A percentile compares a stretch with the other conserved stretches of the same genome.
Evolutionary conservation across 148 eudicot species (phyloP).

Genomic region (Suaeda aralocaspica): DNA sequence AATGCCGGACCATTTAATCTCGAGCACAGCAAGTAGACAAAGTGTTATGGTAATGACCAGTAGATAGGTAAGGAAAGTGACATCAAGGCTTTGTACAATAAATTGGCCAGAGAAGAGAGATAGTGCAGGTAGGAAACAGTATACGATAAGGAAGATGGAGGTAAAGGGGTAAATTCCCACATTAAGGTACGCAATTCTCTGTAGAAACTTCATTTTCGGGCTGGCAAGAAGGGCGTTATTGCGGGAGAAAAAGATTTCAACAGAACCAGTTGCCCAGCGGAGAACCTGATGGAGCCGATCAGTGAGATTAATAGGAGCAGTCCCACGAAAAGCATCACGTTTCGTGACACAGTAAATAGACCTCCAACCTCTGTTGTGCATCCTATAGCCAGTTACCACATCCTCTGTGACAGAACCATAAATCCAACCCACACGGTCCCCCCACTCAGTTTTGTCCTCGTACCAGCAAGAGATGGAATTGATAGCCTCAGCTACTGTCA

Average conservation of each 20-base stretch:
- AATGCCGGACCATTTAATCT: slow-evolving; percentile 87
- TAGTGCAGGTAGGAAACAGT: slow-evolving; percentile 86
- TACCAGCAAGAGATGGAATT: slow-evolving; percentile 91
- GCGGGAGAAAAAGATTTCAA: slow-evolving; percentile 86
- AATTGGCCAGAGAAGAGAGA: slow-evolving; percentile 96
- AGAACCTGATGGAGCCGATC: slow-evolving; percentile 93
- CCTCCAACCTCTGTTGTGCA: slow-evolving; percentile 94
- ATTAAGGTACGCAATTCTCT: slow-evolving; percentile 81
- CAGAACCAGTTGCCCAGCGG: slow-evolving; percentile 95
- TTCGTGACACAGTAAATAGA: slow-evolving; percentile 81
- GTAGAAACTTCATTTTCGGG: slow-evolving; percentile 76
- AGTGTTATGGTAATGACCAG: slow-evolving; percentile 62
- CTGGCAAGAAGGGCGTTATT: slow-evolving; percentile 86
- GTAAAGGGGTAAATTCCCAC: slow-evolving; percentile 93
- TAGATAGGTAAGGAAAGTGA: slow-evolving; percentile 79
- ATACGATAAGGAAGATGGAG: slow-evolving; percentile 74
- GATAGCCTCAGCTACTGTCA: slow-evolving; percentile 84
- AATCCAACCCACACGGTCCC: slow-evolving; percentile 87
- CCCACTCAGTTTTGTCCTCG: slow-evolving; percentile 96
- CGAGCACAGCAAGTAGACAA: slow-evolving; percentile 62
- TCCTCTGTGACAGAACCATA: slow-evolving; percentile 94
- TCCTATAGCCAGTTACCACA: slow-evolving; percentile 88
- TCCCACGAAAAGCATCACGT: slow-evolving; percentile 88
- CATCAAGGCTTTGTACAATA: slow-evolving; percentile 70
- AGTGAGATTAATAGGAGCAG: slow-evolving; percentile 88